A percentile compares a stretch with the other conserved stretches of the same genome.
Evolutionary conservation across 2,329 filamentous ascomycete genomes (phyloP).

Genomic region (Trichoderma brevicompactum): DNA sequence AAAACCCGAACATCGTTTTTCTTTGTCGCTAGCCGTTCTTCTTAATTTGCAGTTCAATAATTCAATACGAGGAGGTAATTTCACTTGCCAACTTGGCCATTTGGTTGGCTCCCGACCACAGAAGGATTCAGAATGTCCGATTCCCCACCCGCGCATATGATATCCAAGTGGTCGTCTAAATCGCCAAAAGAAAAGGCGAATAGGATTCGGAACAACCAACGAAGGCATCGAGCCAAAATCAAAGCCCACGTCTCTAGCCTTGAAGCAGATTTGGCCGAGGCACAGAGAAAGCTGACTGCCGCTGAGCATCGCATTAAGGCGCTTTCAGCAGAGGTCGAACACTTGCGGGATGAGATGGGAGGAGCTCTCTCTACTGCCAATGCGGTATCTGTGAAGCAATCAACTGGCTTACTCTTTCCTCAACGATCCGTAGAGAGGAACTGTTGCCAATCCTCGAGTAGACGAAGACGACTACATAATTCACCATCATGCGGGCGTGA

Average conservation of each 20-base stretch:
- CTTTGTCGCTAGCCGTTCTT: not conserved
- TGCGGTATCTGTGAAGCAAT: not conserved
- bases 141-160: not conserved
- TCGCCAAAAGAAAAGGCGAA: conserved; percentile 40
- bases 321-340: conserved; percentile 4
- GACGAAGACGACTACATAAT: not conserved
- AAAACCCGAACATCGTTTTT: not conserved
- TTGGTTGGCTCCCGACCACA: not conserved
- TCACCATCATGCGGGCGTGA: not conserved
- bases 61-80: no score
- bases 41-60: no score
- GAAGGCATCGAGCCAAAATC: conserved; percentile 52
- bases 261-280: conserved; percentile 27
- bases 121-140: not conserved
- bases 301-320: conserved; percentile 2
- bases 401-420: no score
- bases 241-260: conserved; percentile 44
- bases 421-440: no score
- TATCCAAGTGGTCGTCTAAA: conserved; percentile 25
- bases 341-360: not conserved
- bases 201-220: conserved; percentile 56
- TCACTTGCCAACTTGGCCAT: no score
- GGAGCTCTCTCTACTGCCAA: not conserved
- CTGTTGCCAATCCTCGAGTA: not conserved
- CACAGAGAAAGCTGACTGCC: not conserved